Percentiles rank a stretch among this genome's conserved stretches.
Evolutionary conservation across 2,329 filamentous ascomycete species (phyloP).

Genomic region (Geoglossum cookeanum): DNA sequence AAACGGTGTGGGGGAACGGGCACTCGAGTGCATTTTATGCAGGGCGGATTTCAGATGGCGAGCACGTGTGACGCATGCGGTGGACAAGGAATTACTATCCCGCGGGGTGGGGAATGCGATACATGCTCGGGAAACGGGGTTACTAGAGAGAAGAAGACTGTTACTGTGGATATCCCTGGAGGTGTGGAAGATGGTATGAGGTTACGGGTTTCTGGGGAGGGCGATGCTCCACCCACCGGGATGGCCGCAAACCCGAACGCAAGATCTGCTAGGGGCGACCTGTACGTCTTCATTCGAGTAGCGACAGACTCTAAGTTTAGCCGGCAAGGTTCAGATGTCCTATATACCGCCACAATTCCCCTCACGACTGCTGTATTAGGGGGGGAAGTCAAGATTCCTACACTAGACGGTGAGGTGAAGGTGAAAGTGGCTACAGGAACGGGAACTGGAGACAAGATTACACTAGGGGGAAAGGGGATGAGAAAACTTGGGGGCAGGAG

Average conservation of each 20-base stretch:
- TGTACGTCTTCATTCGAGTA: conserved; percentile 81
- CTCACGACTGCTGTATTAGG: conserved; percentile 85
- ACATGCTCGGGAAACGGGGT: conserved; percentile 71
- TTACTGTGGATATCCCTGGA: conserved; percentile 80
- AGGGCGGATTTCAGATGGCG: conserved; percentile 89
- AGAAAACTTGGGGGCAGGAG: conserved; percentile 55
- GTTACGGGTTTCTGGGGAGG: conserved; percentile 64
- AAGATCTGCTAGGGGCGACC: conserved; percentile 58
- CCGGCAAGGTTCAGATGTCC: conserved; percentile 69
- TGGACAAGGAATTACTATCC: conserved; percentile 57
- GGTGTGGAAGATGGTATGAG: conserved; percentile 96
- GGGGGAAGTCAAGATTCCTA: conserved; percentile 76
- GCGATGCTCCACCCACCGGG: conserved; percentile 68
- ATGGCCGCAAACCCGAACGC: conserved; percentile 41
- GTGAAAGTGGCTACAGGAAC: conserved; percentile 85
- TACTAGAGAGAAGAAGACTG: conserved; percentile 60
- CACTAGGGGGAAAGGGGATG: conserved; percentile 83
- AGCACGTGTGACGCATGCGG: conserved; percentile 69
- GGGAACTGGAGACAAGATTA: conserved; percentile 79
- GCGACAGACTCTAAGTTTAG: conserved; percentile 81
- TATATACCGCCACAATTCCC: conserved; percentile 81
- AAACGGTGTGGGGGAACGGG: conserved; percentile 72
- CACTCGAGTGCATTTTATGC: conserved; percentile 70
- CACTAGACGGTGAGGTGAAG: conserved; percentile 74
- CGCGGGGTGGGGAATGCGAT: conserved; percentile 62